These are phyloP conservation scores for Rugosomyces carneus DNA, from an alignment of 1,284 basidiomycete species.

Conservation along the genomic window DNA sequence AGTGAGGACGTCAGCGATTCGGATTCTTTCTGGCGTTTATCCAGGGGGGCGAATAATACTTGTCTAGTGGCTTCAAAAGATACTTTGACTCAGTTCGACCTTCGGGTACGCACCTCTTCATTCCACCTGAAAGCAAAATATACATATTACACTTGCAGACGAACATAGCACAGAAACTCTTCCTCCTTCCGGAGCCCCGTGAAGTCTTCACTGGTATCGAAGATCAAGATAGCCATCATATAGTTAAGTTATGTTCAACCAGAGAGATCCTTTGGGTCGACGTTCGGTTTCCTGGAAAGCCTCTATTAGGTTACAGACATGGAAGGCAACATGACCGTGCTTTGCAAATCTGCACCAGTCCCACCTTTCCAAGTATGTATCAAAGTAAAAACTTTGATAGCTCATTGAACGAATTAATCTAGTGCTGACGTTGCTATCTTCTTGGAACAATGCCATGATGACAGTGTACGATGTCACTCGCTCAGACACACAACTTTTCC, in stretches of 20 bases:
- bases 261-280: constrained; percentile 64
- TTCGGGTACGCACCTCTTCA: constrained; percentile 36
- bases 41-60: constrained; percentile 16
- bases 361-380: constrained; percentile 32
- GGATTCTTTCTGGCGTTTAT: constrained; percentile 23
- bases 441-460: constrained; percentile 48
- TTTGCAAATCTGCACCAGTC: constrained; percentile 37
- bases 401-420: constrained; percentile 21
- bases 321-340: constrained; percentile 54
- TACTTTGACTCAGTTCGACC: constrained; percentile 35
- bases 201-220: constrained; percentile 50
- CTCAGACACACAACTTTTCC: constrained; percentile 33
- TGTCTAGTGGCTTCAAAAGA: constrained; percentile 29
- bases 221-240: constrained; percentile 32
- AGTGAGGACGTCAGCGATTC: not conserved
- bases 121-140: not conserved
- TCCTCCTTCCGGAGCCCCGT: constrained; percentile 25
- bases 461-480: constrained; percentile 58
- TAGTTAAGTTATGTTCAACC: constrained; percentile 52
- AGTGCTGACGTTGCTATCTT: constrained; percentile 48
- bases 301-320: constrained; percentile 58
- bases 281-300: constrained; percentile 43
- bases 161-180: constrained; percentile 25
- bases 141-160: constrained; percentile 20
- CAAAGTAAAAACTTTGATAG: not conserved